These are phyloP conservation scores for Claviceps digitariae DNA, from an alignment of 2,329 filamentous ascomycete species.

Conservation along the genomic window DNA sequence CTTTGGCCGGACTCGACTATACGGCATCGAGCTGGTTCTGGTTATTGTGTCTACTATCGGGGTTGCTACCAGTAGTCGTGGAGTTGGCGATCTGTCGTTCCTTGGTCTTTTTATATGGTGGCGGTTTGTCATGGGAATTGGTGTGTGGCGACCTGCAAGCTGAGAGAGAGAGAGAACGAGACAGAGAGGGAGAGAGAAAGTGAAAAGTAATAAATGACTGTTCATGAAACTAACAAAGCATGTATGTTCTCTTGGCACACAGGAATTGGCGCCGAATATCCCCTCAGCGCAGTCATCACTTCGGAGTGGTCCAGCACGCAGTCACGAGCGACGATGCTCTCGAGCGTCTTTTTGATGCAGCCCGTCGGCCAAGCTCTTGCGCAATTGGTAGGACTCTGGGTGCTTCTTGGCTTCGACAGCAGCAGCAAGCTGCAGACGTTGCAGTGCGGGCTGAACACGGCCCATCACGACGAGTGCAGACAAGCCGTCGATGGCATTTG, in stretches of 20 bases:
- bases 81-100: conserved; percentile 36
- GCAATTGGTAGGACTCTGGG: conserved; percentile 45
- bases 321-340: conserved; percentile 54
- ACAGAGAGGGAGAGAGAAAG: background rate
- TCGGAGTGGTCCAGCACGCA: conserved; percentile 51
- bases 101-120: conserved; percentile 38
- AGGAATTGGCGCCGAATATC: conserved; percentile 57
- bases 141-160: conserved; percentile 15
- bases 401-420: conserved; percentile 31
- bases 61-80: conserved; percentile 37
- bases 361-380: conserved; percentile 53
- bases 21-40: conserved; percentile 42
- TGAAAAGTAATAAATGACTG: too few species aligned
- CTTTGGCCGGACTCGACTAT: conserved; percentile 40
- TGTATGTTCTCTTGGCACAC: background rate
- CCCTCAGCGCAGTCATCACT: conserved; percentile 52
- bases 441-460: conserved; percentile 33
- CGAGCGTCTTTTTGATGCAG: conserved; percentile 56
- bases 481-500: conserved; percentile 45
- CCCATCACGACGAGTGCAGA: conserved; percentile 31
- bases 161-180: background rate
- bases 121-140: conserved; percentile 41
- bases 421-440: conserved; percentile 27
- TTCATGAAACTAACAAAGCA: conserved; percentile 1
- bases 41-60: conserved; percentile 45